Evolutionary conservation across 768 basidiomycete species (phyloP), one percentile per base, ranked within the genome.

Genomic region (Cyclocybe aegerita): DNA sequence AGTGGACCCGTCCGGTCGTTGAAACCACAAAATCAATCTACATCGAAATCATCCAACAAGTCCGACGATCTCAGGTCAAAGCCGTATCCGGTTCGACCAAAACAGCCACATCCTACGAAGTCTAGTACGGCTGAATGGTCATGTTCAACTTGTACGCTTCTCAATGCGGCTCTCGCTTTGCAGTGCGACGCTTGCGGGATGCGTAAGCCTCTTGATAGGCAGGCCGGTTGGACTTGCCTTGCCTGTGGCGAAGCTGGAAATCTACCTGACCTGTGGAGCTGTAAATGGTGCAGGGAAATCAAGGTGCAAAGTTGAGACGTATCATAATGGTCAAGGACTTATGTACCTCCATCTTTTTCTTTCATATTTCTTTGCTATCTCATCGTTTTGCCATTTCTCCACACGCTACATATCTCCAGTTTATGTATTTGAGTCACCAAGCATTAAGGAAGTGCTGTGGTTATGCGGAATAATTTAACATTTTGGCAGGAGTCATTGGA

Each of bases 261-360:
- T 65, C 76, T 79, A 2, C 78, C 80, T 53, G 76, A 83, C 15
- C 78, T 82, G 53, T 93, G 88, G 90, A 85, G 82, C 42, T 94
- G 93, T 70, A 66, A 68, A 11, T 78, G 75, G 48, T 94, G 91
- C 62, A 90, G 90, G 11, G 69, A 72, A 14, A 74, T 92, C 45
- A 91, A 90, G 55, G 48, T 61, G 14, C 57, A 46, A 10, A 74
- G 70, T 54, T 74, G 61, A 69, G 50, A 40, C 41, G 10, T n/a
- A 7, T 34, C 39, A 31, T 31, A 39, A 39, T 36, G 8, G 29
- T 31, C 50, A 39, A 9, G 4, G 46, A 5, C 1, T 36, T 35
- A 37, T 34, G 30, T 40, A 32, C 12, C 39, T 51, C 38, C 30
- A 33, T 38, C 29, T 44, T 12, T 14, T 57, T 8, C 39, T 17